phyloP scores from a whole-genome alignment of 345 rosid genomes.

The Populus tremula region DNA sequence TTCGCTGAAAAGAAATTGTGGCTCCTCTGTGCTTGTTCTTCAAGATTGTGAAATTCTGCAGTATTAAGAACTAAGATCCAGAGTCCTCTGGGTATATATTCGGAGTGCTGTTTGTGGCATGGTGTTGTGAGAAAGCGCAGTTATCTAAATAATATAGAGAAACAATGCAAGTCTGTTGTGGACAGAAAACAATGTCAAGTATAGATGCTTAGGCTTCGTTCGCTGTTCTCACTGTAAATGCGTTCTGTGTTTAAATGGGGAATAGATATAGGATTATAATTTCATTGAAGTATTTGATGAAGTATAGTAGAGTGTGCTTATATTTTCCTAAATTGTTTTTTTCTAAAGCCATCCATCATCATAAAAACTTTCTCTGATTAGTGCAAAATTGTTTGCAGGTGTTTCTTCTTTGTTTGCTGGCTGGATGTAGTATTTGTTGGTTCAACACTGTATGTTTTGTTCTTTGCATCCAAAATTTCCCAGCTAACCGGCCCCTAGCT shows the following conservation, averaged over 20 bases:
- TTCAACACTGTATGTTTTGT: constrained; percentile 96
- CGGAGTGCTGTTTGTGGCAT: background rate
- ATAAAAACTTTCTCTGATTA: background rate
- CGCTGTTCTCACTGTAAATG: background rate
- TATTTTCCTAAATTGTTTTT: background rate
- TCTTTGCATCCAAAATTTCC: constrained; percentile 83
- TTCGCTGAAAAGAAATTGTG: background rate
- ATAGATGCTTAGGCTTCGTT: background rate
- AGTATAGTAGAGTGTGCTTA: background rate
- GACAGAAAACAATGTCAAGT: background rate
- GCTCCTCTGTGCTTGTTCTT: background rate
- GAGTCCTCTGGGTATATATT: background rate
- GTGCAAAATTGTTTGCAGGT: constrained; percentile 46
- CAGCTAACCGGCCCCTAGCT: constrained; percentile 70
- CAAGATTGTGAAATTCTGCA: background rate
- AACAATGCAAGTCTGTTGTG: background rate
- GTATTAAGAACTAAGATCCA: background rate
- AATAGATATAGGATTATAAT: too few relatives aligned
- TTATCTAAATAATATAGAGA: background rate
- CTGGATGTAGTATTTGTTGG: constrained; percentile 95
- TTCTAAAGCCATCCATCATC: background rate
- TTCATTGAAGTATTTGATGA: background rate
- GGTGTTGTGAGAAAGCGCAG: background rate
- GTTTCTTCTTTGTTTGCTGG: constrained; percentile 69
- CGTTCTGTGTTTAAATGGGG: background rate